A percentile compares a stretch with the other conserved stretches of the same genome.
Evolutionary conservation across 352 stramenopile genomes (phyloP).

Genomic region (Phytophthora chlamydospora): DNA sequence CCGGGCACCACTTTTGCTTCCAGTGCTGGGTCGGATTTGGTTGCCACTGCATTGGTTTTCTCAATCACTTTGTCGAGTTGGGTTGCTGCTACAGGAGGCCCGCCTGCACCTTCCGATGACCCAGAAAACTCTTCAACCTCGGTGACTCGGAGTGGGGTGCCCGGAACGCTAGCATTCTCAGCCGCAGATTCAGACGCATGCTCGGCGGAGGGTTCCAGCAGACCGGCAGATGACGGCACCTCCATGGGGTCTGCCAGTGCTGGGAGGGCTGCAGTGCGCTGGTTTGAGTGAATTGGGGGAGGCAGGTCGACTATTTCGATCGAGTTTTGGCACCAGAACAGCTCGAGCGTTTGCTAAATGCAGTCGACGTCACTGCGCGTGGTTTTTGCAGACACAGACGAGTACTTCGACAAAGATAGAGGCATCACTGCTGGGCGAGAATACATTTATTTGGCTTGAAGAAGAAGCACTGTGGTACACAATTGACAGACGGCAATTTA

Average conservation of each 20-base stretch:
- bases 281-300: background rate
- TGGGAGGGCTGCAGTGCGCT: too few relatives aligned
- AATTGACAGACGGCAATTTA: slow-evolving; percentile 10
- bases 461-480: slow-evolving; percentile 15
- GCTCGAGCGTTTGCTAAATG: slow-evolving; percentile 10
- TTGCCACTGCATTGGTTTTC: background rate
- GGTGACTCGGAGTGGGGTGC: background rate
- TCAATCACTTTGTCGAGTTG: background rate
- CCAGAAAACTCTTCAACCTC: slow-evolving; percentile 2
- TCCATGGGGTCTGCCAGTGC: slow-evolving; percentile 8
- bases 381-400: background rate
- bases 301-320: background rate
- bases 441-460: slow-evolving; percentile 29
- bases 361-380: background rate
- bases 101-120: slow-evolving; percentile 6
- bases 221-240: background rate
- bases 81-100: background rate
- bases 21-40: background rate
- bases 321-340: background rate
- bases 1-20: background rate
- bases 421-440: slow-evolving; percentile 3
- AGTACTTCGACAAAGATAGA: slow-evolving; percentile 25
- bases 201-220: slow-evolving; percentile 1
- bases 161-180: background rate
- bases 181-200: background rate